Base-by-base conservation (phyloP, 2,329 filamentous ascomycete species). In the Penicillium brasilianum region DNA sequence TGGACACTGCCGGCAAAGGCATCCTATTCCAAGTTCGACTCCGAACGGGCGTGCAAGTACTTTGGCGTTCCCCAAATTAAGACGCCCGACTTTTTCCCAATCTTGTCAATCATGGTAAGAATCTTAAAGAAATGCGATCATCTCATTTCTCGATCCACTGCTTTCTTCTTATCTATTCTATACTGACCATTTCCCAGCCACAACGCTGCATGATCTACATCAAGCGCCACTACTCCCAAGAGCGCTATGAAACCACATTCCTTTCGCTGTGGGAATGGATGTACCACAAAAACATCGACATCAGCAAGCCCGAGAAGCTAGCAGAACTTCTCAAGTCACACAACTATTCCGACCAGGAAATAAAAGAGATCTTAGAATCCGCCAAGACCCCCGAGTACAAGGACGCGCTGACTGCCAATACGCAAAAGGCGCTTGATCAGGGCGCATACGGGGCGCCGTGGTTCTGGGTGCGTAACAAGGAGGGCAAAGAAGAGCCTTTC, bases 381-480 rank as follows among this genome's bases (percentile, higher is more conserved):
- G 81, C 84, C 0, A 76, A 71, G 7, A 81, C 80, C 22, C 79
- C 82, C 4, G 77, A 84, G 64, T 78, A 77, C 67, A 87, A 87
- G 71, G 75, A 83, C 59, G 76, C 72, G n/a, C 76, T 92, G 30
- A 83, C 83, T 60, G 78, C 76, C 5, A 83, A 83, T 46, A 93
- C 90, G 18, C 81, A 85, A 61, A 81, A 82, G 65, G 89, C 85
- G 0, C 74, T 91, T 16, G 83, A 85, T 39, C 80, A 78, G 53
- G 91, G 90, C 0, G 91, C 90, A 0, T 94, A 91, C 75, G 91
- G 91, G 0, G 86, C 87, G 53, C 91, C 91, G 1, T 94, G 91
- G 90, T 81, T 91, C 62, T 88, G 87, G 84, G 90, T 88, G 3
- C 82, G 80, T 28, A 72, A 71, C 59, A 59, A 62, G 1, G 74